Conservation (phyloP, 2,329 filamentous ascomycete species). For the Hirsutella rhossiliensis region DNA sequence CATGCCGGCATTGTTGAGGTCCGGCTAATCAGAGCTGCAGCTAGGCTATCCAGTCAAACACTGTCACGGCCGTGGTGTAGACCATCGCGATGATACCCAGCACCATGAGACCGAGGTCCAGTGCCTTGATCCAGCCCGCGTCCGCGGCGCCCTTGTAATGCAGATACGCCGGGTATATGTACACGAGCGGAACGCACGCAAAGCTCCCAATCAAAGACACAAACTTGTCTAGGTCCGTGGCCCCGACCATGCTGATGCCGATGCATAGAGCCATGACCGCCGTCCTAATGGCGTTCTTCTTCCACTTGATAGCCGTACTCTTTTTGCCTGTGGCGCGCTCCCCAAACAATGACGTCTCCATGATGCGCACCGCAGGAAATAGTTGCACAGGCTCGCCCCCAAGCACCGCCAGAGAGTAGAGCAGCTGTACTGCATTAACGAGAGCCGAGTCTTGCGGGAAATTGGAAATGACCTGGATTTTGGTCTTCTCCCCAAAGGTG, state of each 20-base stretch:
- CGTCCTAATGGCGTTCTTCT: slow-evolving; percentile 58
- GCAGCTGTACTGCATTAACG: slow-evolving; percentile 66
- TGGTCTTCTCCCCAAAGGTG: slow-evolving; percentile 56
- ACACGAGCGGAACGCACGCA: slow-evolving; percentile 64
- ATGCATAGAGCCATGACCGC: slow-evolving; percentile 45
- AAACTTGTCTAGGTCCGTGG: slow-evolving; percentile 61
- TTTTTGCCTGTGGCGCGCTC: slow-evolving; percentile 52
- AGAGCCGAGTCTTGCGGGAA: slow-evolving; percentile 58
- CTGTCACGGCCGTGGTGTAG: slow-evolving; percentile 56
- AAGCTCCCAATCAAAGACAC: slow-evolving; percentile 63
- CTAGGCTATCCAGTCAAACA: slow-evolving; percentile 17
- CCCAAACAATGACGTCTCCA: slow-evolving; percentile 58
- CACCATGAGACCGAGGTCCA: slow-evolving; percentile 50
- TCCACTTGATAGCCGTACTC: slow-evolving; percentile 56
- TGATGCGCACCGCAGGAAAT: slow-evolving; percentile 60
- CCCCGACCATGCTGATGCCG: slow-evolving; percentile 48
- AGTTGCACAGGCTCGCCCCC: slow-evolving; percentile 63
- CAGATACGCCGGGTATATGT: slow-evolving; percentile 62
- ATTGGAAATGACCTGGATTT: slow-evolving; percentile 66
- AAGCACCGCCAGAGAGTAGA: slow-evolving; percentile 64
- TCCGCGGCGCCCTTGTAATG: slow-evolving; percentile 57
- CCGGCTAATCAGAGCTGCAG: too few species aligned
- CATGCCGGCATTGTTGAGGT: too few species aligned
- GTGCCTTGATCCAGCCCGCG: slow-evolving; percentile 38
- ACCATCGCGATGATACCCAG: slow-evolving; percentile 56